A percentile compares a stretch with the other conserved stretches of the same genome.
Conservation (phyloP, 2,329 filamentous ascomycete species). For the Clonostachys byssicola region DNA sequence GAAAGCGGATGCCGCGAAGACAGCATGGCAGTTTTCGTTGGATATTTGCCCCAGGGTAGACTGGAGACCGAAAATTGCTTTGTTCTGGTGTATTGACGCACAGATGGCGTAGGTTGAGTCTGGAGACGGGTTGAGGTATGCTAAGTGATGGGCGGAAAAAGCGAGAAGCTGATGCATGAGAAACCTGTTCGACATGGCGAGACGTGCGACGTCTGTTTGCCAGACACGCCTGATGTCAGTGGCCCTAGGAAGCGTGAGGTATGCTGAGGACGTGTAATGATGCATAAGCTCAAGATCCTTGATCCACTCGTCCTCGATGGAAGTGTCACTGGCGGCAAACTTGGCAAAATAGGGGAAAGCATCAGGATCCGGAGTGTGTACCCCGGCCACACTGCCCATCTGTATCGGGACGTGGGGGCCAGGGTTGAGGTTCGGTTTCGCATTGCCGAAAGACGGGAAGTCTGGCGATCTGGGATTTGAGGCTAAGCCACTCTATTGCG, state of each 20-base stretch:
- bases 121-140: slow-evolving; percentile 14
- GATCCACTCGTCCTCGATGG: slow-evolving; percentile 14
- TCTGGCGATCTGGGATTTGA: too few relatives aligned
- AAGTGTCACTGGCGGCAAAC: background rate
- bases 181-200: slow-evolving; percentile 17
- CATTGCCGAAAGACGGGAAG: too few relatives aligned
- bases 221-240: slow-evolving; percentile 11
- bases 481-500: too few relatives aligned
- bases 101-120: slow-evolving; percentile 13
- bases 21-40: slow-evolving; percentile 20
- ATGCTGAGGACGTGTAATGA: slow-evolving; percentile 22
- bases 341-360: background rate
- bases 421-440: too few relatives aligned
- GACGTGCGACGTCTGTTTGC: slow-evolving; percentile 17
- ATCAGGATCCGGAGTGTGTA: background rate
- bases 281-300: slow-evolving; percentile 29
- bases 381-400: too few relatives aligned
- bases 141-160: slow-evolving; percentile 20
- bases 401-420: too few relatives aligned
- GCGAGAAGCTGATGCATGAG: slow-evolving; percentile 24
- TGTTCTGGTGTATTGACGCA: slow-evolving; percentile 24
- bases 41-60: slow-evolving; percentile 13
- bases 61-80: slow-evolving; percentile 21
- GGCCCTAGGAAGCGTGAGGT: slow-evolving; percentile 18
- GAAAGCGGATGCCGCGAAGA: slow-evolving; percentile 23